Evolutionary conservation across 345 rosid species (phyloP).

Genomic region (Salix udensis): DNA sequence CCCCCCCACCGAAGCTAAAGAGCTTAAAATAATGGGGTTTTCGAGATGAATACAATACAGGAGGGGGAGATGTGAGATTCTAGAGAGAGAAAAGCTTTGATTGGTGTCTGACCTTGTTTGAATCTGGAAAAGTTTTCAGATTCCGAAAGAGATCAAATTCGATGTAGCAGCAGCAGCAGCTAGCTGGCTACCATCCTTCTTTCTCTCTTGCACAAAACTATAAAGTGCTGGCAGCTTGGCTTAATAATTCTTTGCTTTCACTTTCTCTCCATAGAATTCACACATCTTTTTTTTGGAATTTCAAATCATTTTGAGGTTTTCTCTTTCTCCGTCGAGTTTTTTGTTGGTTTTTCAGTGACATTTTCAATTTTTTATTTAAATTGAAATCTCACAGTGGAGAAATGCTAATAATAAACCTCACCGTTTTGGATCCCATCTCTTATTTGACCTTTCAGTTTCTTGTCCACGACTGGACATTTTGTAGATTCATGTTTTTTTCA

Average conservation of each 20-base stretch:
- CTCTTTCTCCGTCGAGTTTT: neutral
- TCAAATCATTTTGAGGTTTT: constrained; percentile 3
- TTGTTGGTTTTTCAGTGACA: constrained; percentile 7
- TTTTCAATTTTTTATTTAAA: neutral
- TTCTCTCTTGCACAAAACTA: constrained; percentile 11
- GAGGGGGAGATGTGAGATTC: constrained; percentile 9
- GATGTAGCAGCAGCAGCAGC: neutral
- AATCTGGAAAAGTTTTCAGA: constrained; percentile 15
- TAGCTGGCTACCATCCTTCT: neutral
- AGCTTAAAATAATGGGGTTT: constrained; percentile 6
- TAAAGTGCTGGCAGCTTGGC: neutral
- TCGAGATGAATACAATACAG: constrained; percentile 3
- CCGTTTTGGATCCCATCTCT: neutral
- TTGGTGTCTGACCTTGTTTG: constrained; percentile 31
- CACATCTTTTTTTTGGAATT: neutral
- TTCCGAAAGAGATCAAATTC: constrained; percentile 2
- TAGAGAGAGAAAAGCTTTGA: constrained; percentile 7
- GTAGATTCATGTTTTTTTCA: too few species aligned
- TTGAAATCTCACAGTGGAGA: neutral
- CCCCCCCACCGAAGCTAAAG: constrained; percentile 11
- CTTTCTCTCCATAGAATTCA: neutral
- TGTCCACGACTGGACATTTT: too few species aligned
- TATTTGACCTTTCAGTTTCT: too few species aligned
- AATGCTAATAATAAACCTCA: neutral
- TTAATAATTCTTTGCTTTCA: neutral